Conservation (phyloP, 1,284 basidiomycete species). For the Lignosus rhinocerotis region DNA sequence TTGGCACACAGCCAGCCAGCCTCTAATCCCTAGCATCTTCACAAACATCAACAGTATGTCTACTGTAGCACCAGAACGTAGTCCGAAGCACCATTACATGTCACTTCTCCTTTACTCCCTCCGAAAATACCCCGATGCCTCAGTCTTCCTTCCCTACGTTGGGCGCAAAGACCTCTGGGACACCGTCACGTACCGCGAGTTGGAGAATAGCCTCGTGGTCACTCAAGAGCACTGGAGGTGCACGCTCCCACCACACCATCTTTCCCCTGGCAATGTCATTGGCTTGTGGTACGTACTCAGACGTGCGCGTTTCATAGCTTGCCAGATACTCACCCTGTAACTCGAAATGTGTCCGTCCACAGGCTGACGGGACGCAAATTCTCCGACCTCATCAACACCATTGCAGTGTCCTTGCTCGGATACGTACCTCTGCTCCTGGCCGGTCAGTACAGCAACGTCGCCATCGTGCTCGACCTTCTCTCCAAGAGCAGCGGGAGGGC, state of each 20-base stretch:
- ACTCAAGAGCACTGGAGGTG: conserved; percentile 3
- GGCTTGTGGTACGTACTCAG: conserved; percentile 8
- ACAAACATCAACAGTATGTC: too few species aligned
- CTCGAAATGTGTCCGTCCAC: not conserved
- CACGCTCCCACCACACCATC: not conserved
- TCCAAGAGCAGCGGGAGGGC: not conserved
- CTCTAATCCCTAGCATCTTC: too few species aligned
- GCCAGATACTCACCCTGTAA: not conserved
- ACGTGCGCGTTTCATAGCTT: not conserved
- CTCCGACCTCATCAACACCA: conserved; percentile 12
- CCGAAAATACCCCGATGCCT: not conserved
- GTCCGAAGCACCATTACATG: conserved; percentile 7
- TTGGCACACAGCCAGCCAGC: too few species aligned
- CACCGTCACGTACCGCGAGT: conserved; percentile 6
- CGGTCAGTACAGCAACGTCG: conserved; percentile 2
- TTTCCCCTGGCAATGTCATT: conserved; percentile 5
- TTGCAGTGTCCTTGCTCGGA: conserved; percentile 9
- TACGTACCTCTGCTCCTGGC: conserved; percentile 15
- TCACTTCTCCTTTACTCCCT: conserved; percentile 5
- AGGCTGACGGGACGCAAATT: conserved; percentile 14
- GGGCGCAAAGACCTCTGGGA: conserved; percentile 4
- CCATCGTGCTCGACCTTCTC: conserved; percentile 6
- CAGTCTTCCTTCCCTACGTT: conserved; percentile 5
- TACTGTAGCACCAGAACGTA: not conserved
- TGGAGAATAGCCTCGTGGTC: conserved; percentile 1